Base-by-base conservation (phyloP, 2,329 filamentous ascomycete genomes). In the Davidsoniella virescens region DNA sequence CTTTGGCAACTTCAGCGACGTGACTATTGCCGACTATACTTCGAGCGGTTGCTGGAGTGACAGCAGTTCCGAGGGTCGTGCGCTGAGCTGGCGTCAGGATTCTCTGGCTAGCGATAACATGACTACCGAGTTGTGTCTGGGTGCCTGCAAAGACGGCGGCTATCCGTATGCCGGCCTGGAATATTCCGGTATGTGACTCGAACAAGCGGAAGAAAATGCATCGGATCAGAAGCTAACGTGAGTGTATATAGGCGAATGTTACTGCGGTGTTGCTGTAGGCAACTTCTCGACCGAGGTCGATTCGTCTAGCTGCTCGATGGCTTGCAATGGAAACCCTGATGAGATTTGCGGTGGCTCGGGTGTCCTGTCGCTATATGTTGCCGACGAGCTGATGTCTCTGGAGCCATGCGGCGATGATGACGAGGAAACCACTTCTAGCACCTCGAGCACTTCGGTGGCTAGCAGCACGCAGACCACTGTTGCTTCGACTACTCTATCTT, bases 11-110 rank as follows among this genome's bases (percentile, higher is more conserved):
- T 69, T 65, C 55, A 64, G 62, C 17, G 63, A 71, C 47, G 60
- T 70, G 23, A 70, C 68, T 20, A 64, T 71, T 42, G 65, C 66
- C 49, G 67, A 70, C 43, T 84, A 78, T 67, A 65, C 66, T 41
- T 71, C 76, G 55, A 60, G 72, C n/a, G 80, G 80, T 50, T 85
- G 80, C 64, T 81, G 73, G 57, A 67, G 64, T 25, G 72, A 75
- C 54, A 58, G 64, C 50, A 64, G 63, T 17, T 54, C 54, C 44
- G 55, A 63, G 47, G 66, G 69, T 39, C 67, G 66, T 45, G 66
- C 72, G 23, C 63, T 76, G 44, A 64, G 64, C 23, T 72, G 68
- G 59, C 62, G 61, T 17, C 63, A 68, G 58, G 57, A 65, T 41
- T 56, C 62, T 39, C 53, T 72, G 14, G 59, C 65, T 26, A 52